These are phyloP conservation scores for Terana coerulea DNA, from an alignment of 768 basidiomycete genomes.

Conservation along the genomic window DNA sequence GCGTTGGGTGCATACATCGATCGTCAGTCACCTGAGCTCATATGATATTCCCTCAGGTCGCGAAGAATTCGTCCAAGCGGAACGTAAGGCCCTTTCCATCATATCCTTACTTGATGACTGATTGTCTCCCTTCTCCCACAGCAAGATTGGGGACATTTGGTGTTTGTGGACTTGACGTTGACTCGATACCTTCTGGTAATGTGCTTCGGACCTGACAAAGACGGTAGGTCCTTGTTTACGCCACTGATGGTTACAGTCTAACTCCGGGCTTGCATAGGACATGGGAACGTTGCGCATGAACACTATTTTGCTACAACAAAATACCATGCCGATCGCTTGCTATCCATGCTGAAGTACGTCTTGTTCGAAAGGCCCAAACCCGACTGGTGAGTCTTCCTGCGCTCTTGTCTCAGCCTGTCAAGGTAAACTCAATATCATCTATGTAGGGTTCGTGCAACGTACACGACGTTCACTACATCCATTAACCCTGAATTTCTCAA, in stretches of 20 bases:
- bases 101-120: background rate
- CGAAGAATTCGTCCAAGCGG: conserved; percentile 26
- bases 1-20: background rate
- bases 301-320: conserved; percentile 30
- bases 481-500: conserved; percentile 17
- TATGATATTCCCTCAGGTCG: conserved; percentile 24
- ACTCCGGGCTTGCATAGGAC: background rate
- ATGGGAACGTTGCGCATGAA: conserved; percentile 15
- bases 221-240: conserved; percentile 16
- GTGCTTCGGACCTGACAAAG: conserved; percentile 22
- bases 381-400: conserved; percentile 3
- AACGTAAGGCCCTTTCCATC: conserved; percentile 16
- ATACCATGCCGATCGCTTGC: conserved; percentile 31
- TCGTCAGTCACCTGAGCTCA: background rate
- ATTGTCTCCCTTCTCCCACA: conserved; percentile 9
- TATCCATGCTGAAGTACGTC: conserved; percentile 28
- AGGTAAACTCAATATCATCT: background rate
- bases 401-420: background rate
- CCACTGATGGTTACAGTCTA: background rate
- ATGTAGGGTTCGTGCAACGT: conserved; percentile 25
- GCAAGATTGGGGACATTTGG: conserved; percentile 32
- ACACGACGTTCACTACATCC: conserved; percentile 19
- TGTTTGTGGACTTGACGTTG: conserved; percentile 26
- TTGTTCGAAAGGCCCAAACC: conserved; percentile 21
- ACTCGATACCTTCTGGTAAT: conserved; percentile 29